These are phyloP conservation scores for Pythium brassicae DNA, from an alignment of 352 stramenopile genomes.

Conservation along the genomic window DNA sequence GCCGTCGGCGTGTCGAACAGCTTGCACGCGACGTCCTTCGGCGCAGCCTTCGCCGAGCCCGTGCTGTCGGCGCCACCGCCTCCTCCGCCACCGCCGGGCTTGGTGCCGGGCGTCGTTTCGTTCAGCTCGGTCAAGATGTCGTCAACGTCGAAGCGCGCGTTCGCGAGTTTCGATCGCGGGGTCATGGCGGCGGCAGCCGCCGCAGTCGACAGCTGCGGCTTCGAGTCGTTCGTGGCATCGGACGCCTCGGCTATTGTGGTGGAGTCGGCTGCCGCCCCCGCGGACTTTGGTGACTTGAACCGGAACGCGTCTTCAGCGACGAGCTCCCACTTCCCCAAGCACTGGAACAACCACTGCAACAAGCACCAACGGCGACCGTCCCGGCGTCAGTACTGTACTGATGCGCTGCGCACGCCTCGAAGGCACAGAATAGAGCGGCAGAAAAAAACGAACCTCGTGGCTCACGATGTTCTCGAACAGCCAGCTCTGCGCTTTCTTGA, in stretches of 20 bases:
- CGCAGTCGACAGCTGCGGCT: background rate
- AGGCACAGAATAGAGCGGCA: background rate
- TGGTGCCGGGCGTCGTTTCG: conserved; percentile 28
- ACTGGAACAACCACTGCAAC: conserved; percentile 72
- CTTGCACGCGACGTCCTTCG: conserved; percentile 36
- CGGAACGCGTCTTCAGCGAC: conserved; percentile 48
- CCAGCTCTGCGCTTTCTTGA: conserved; percentile 82
- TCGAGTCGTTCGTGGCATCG: conserved; percentile 6
- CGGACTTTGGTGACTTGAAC: conserved; percentile 19
- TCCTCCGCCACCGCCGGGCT: conserved; percentile 22
- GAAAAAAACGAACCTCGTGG: conserved; percentile 49
- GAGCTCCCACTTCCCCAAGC: conserved; percentile 60
- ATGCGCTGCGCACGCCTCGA: background rate
- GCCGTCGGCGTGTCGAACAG: conserved; percentile 59
- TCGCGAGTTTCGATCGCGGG: conserved; percentile 14
- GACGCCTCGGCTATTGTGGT: conserved; percentile 3
- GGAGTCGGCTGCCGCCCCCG: conserved; percentile 10
- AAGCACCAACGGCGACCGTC: conserved; percentile 6
- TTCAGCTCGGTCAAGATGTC: conserved; percentile 56
- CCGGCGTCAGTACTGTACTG: conserved; percentile 1
- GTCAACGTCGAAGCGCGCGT: conserved; percentile 49
- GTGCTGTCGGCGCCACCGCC: background rate
- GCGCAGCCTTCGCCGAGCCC: conserved; percentile 4
- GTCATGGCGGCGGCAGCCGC: conserved; percentile 9
- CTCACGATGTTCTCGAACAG: conserved; percentile 74